phyloP scores from a whole-genome alignment of 805 yeast species.

The Yarrowia sp. region DNA sequence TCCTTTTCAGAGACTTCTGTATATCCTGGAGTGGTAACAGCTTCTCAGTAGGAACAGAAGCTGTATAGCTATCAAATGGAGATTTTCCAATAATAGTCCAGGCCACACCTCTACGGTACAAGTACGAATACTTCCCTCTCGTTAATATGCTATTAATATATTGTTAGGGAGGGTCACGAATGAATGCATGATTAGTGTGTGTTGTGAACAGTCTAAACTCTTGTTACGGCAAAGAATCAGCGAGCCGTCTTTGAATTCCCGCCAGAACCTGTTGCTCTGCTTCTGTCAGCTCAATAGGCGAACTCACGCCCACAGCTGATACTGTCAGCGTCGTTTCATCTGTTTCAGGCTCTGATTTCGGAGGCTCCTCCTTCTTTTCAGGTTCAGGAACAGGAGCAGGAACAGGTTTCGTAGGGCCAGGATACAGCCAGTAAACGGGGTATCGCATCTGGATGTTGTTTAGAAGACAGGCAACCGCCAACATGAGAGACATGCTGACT shows the following conservation, averaged over 20 bases:
- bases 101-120: no score
- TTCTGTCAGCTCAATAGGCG: conserved; percentile 12
- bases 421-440: conserved; percentile 69
- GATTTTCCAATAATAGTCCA: no score
- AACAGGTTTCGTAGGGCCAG: conserved; percentile 41
- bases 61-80: no score
- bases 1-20: no score
- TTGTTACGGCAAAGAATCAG: not conserved
- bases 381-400: conserved; percentile 16
- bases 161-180: not conserved
- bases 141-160: not conserved
- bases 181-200: conserved; percentile 9
- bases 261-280: conserved; percentile 2
- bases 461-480: conserved; percentile 59
- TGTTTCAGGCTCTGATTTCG: conserved; percentile 1
- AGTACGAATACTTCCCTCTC: no score
- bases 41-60: no score
- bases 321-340: not conserved
- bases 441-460: conserved; percentile 62
- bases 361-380: conserved; percentile 2
- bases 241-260: not conserved
- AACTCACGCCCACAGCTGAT: not conserved
- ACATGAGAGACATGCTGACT: conserved; percentile 57
- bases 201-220: not conserved
- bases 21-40: no score